Evolutionary conservation across 1,139 yeast species (phyloP).

Genomic region (Protomyces arabidopsidicola): DNA sequence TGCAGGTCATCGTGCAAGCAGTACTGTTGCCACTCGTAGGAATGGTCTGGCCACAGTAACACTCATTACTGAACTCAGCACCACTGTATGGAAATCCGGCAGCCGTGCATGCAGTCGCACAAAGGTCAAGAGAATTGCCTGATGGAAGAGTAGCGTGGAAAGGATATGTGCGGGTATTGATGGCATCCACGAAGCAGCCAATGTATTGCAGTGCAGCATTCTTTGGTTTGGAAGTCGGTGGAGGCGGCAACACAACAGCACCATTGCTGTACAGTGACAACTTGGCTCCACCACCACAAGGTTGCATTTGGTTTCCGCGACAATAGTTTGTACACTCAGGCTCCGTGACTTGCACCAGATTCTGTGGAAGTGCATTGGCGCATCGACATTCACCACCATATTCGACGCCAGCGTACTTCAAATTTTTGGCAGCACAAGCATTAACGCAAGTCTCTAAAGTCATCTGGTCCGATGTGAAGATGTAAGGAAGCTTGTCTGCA

Average conservation of each 20-base stretch:
- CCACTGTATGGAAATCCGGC: not conserved
- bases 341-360: not conserved
- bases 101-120: not conserved
- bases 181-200: not conserved
- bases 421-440: not conserved
- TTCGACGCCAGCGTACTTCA: slow-evolving; percentile 1
- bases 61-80: not conserved
- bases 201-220: not conserved
- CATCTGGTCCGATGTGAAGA: not conserved
- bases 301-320: not conserved
- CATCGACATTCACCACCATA: not conserved
- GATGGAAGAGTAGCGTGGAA: not conserved
- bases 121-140: not conserved
- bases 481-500: not conserved
- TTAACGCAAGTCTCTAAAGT: not conserved
- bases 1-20: slow-evolving; percentile 1
- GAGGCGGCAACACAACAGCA: not conserved
- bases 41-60: not conserved
- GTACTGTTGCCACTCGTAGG: not conserved
- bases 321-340: not conserved
- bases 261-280: not conserved
- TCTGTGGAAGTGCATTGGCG: not conserved
- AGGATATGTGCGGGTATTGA: not conserved
- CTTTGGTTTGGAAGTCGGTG: not conserved
- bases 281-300: not conserved